These are phyloP conservation scores for Alternaria burnsii DNA, from an alignment of 2,329 filamentous ascomycete species.

Conservation along the genomic window DNA sequence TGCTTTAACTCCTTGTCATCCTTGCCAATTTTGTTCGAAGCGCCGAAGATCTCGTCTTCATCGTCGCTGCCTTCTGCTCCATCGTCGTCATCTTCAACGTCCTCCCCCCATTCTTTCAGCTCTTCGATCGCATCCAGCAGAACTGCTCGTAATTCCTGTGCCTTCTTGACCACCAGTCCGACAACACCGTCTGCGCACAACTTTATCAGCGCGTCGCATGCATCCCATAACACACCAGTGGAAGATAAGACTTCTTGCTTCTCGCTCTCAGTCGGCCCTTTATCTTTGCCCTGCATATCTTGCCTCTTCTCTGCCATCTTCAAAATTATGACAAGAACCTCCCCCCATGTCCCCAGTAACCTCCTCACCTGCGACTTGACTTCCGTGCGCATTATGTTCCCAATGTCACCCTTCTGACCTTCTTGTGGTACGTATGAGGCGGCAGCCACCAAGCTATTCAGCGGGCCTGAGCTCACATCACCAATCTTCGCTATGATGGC, in stretches of 20 bases:
- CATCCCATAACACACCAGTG: slow-evolving; percentile 83
- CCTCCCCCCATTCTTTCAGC: slow-evolving; percentile 86
- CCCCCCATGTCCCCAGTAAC: slow-evolving; percentile 69
- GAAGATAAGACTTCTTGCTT: slow-evolving; percentile 62
- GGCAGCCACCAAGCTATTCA: slow-evolving; percentile 75
- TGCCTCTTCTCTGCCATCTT: slow-evolving; percentile 63
- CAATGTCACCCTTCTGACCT: slow-evolving; percentile 32
- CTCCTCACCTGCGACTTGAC: slow-evolving; percentile 66
- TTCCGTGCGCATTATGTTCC: slow-evolving; percentile 67
- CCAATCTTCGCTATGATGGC: slow-evolving; percentile 75
- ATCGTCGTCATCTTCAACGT: slow-evolving; percentile 68
- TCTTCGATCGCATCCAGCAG: slow-evolving; percentile 86
- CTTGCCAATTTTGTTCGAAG: slow-evolving; percentile 64
- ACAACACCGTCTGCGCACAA: slow-evolving; percentile 73
- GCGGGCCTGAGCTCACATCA: slow-evolving; percentile 75
- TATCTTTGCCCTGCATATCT: slow-evolving; percentile 30
- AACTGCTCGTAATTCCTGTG: slow-evolving; percentile 76
- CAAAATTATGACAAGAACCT: slow-evolving; percentile 68
- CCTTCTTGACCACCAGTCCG: slow-evolving; percentile 74
- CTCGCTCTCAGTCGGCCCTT: slow-evolving; percentile 33
- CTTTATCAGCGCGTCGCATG: slow-evolving; percentile 75
- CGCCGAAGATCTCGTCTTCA: slow-evolving; percentile 73
- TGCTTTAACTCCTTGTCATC: slow-evolving; percentile 72
- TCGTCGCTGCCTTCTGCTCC: slow-evolving; percentile 54
- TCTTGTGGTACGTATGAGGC: slow-evolving; percentile 30